Conservation (phyloP, 129 eudicot species). For the Smallanthus sonchifolius region DNA sequence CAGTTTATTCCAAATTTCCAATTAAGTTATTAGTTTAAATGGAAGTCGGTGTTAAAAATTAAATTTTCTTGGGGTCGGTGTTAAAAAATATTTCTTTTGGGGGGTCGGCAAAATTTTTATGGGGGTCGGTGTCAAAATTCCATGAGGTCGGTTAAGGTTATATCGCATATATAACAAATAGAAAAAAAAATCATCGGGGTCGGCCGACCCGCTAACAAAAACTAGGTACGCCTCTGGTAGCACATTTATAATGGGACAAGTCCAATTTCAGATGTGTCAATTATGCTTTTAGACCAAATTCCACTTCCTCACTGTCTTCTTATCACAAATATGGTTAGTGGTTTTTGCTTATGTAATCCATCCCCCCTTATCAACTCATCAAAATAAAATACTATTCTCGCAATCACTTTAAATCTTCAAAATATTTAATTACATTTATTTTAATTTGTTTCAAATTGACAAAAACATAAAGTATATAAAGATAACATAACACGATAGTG, state of each 20-base stretch:
- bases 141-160: too few species aligned
- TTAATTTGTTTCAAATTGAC: neutral
- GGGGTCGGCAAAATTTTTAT: too few species aligned
- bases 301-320: slow-evolving; percentile 17
- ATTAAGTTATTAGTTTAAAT: too few species aligned
- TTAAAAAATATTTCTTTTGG: too few species aligned
- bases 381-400: slow-evolving; percentile 2
- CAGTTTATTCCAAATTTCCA: too few species aligned
- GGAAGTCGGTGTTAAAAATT: too few species aligned
- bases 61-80: too few species aligned
- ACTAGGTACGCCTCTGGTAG: too few species aligned
- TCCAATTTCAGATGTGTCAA: slow-evolving; percentile 1
- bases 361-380: slow-evolving; percentile 20
- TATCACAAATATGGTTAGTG: slow-evolving; percentile 26
- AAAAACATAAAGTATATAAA: neutral
- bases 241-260: neutral
- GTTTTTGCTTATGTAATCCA: slow-evolving; percentile 28
- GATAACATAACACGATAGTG: neutral
- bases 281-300: slow-evolving; percentile 25
- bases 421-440: neutral
- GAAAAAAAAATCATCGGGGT: too few species aligned
- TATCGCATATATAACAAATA: too few species aligned
- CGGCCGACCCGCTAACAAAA: too few species aligned
- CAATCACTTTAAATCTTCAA: neutral
- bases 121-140: too few species aligned